Base-by-base conservation (phyloP, 1,139 yeast species). In the Suhomyces atakaporum region DNA sequence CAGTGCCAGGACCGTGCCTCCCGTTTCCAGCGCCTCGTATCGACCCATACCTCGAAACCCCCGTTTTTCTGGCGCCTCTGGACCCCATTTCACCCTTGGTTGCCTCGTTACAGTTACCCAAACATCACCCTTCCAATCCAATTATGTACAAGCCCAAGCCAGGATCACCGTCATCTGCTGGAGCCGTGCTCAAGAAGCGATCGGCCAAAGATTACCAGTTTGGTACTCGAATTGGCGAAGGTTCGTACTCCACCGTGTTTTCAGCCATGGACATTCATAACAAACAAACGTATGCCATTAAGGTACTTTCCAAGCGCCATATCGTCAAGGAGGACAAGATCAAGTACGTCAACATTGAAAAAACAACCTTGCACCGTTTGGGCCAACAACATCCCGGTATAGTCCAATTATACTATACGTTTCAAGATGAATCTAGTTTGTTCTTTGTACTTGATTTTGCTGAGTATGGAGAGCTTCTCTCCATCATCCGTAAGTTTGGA, bases 381-480 rank as follows among this genome's bases (percentile, higher is more conserved):
- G 87, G 86, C 13, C 76, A 74, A 42, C 79, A 83, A 44, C 74
- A 75, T 42, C 76, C 77, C 0, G 88, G 90, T 1, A 77, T 84
- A 2, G 80, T 84, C 15, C 86, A 81, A 53, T 60, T 85, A 37
- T 84, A 77, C 58, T 84, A 81, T 58, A 84, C 94, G 0, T 85
- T 85, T 51, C 95, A 85, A 58, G 94, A 85, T 53, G 87, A 81
- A 42, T 62, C 75, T 31, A 78, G 81, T 45, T 62, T 85, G 26
- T 85, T 83, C 53, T 85, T 84, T 56, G 85, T 84, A 10, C 63
- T 85, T 38, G 92, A 84, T 53, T 84, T 80, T 60, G 94, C 94
- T 1, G 81, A 86, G 39, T 81, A 84, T 54, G 95, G 95, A 7
- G 95, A 85, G 56, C 62, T 85, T 22, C 63, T 84, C 27, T 69